Evolutionary conservation across 768 basidiomycete genomes (phyloP).

Genomic region (Cyathus striatus): DNA sequence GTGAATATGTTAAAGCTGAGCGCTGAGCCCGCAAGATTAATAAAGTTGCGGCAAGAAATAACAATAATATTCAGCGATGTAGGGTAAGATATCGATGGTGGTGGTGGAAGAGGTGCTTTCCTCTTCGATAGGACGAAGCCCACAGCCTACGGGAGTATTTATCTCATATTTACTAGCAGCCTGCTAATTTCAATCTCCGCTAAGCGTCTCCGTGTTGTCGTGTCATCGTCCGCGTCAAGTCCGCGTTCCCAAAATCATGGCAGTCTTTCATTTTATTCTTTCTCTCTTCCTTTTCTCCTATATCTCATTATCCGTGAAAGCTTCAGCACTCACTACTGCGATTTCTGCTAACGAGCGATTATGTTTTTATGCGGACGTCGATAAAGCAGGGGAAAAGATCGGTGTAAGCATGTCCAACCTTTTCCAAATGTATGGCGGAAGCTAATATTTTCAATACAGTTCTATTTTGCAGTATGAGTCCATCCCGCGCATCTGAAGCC

Average conservation of each 20-base stretch:
- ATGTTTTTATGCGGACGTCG: slow-evolving; percentile 96
- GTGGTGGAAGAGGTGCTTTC: too few relatives aligned
- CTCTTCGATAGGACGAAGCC: too few relatives aligned
- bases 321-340: slow-evolving; percentile 74
- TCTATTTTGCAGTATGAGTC: slow-evolving; percentile 88
- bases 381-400: slow-evolving; percentile 92
- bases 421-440: too few relatives aligned
- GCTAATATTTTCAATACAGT: slow-evolving; percentile 39
- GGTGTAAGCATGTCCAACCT: slow-evolving; percentile 73
- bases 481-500: slow-evolving; percentile 1
- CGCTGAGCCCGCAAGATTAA: too few relatives aligned
- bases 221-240: slow-evolving; percentile 1
- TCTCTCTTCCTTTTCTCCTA: slow-evolving; percentile 30
- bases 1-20: too few relatives aligned
- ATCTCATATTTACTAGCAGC: too few relatives aligned
- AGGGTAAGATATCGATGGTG: too few relatives aligned
- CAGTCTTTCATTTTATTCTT: slow-evolving; percentile 19
- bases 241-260: background rate
- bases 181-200: background rate
- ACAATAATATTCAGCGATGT: too few relatives aligned
- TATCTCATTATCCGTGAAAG: slow-evolving; percentile 28
- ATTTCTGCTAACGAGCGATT: slow-evolving; percentile 75
- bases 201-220: background rate
- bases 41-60: too few relatives aligned
- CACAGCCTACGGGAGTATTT: too few relatives aligned